Conservation (phyloP, 768 basidiomycete species). For the Phlegmacium glaucopus region DNA sequence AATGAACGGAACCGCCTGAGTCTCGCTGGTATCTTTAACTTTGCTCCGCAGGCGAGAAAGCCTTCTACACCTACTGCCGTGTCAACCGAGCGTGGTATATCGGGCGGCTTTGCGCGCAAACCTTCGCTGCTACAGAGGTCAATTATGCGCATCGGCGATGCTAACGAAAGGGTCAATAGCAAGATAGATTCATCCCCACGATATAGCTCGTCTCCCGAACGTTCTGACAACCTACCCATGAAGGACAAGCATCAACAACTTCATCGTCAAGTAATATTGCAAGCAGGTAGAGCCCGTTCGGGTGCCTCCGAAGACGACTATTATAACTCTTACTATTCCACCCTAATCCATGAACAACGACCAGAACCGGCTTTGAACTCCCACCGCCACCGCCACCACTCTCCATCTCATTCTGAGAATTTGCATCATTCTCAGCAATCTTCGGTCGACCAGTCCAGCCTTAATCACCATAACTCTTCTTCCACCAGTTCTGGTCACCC, state of each 20-base stretch:
- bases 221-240: not conserved
- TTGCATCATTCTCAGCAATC: constrained; percentile 12
- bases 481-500: constrained; percentile 39
- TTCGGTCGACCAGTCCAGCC: not conserved
- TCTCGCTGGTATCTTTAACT: constrained; percentile 50
- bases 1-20: constrained; percentile 44
- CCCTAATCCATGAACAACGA: constrained; percentile 20
- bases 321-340: constrained; percentile 50
- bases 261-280: not conserved
- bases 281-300: constrained; percentile 3
- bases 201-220: not conserved
- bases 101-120: not conserved
- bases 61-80: not conserved
- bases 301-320: constrained; percentile 41
- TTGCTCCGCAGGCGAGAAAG: constrained; percentile 21
- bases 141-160: not conserved
- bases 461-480: constrained; percentile 20
- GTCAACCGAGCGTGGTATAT: not conserved
- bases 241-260: constrained; percentile 2
- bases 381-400: constrained; percentile 4
- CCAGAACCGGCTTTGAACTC: constrained; percentile 5
- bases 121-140: not conserved
- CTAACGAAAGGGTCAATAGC: not conserved
- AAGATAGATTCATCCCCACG: not conserved
- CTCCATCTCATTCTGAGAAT: constrained; percentile 7